phyloP scores from a whole-genome alignment of 2,329 filamentous ascomycete species.

The Alternaria metachromatica region DNA sequence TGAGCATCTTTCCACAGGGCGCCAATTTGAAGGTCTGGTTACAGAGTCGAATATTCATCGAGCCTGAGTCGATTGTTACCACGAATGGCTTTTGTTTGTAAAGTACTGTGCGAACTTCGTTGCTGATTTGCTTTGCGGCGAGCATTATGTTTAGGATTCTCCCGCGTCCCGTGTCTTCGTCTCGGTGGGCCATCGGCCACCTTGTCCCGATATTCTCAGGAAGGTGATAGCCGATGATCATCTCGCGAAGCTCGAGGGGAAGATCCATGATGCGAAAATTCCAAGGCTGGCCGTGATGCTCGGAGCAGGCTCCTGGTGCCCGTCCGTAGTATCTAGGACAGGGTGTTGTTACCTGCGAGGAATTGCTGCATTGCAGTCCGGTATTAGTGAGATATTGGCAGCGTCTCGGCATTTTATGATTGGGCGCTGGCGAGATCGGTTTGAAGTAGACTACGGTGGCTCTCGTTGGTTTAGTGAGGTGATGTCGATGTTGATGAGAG shows the following conservation, averaged over 20 bases:
- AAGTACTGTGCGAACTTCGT: neutral
- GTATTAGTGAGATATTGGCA: neutral
- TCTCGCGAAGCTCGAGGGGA: neutral
- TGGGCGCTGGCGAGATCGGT: neutral
- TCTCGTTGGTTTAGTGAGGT: neutral
- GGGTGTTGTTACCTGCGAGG: neutral
- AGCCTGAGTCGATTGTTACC: neutral
- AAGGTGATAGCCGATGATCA: neutral
- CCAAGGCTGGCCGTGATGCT: neutral
- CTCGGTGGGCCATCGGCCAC: neutral
- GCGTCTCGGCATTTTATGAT: neutral
- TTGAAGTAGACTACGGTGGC: neutral
- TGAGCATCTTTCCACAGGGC: neutral
- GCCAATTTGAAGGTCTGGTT: neutral
- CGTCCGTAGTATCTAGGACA: too few relatives aligned
- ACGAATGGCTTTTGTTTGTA: neutral
- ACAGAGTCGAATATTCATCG: neutral
- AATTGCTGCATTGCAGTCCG: neutral
- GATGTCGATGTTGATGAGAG: neutral
- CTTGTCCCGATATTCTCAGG: neutral
- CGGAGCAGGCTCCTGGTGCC: neutral
- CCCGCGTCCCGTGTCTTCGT: neutral
- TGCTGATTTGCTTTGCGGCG: neutral
- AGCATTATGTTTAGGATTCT: neutral
- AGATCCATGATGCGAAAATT: neutral